These are phyloP conservation scores for Neonectria hederae DNA, from an alignment of 2,329 filamentous ascomycete species.

Conservation along the genomic window DNA sequence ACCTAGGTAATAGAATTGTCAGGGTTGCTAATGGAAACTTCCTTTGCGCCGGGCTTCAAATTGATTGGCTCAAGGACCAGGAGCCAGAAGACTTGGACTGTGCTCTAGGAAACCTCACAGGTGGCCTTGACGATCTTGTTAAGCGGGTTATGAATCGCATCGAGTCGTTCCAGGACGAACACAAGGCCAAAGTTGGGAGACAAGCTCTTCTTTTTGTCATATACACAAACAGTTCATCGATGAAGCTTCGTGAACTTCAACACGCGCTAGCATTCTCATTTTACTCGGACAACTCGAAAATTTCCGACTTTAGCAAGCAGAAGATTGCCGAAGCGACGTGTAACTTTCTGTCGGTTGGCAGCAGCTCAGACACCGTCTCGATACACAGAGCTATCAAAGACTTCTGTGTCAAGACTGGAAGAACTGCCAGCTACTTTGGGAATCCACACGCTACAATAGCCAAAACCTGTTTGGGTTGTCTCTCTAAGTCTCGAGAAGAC, in stretches of 20 bases:
- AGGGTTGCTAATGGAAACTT: not conserved
- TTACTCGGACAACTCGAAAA: not conserved
- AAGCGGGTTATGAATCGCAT: not conserved
- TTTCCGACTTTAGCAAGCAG: not conserved
- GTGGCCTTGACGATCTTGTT: not conserved
- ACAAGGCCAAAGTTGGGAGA: not conserved
- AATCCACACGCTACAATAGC: conserved; percentile 2
- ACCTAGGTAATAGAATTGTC: not conserved
- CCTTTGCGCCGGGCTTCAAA: not conserved
- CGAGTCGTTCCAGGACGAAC: not conserved
- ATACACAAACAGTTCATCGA: not conserved
- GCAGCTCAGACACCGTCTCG: not conserved
- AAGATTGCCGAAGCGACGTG: not conserved
- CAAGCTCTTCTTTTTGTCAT: not conserved
- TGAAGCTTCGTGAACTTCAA: not conserved
- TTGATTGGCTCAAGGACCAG: not conserved
- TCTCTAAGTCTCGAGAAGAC: not conserved
- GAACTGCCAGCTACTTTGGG: not conserved
- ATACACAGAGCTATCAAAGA: conserved; percentile 9
- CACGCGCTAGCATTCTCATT: not conserved
- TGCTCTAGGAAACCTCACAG: not conserved
- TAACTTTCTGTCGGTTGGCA: not conserved
- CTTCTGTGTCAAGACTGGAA: not conserved
- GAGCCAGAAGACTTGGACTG: not conserved
- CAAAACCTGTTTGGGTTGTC: conserved; percentile 1